phyloP scores from a whole-genome alignment of 345 rosid species.

The Trapa bicornis region DNA sequence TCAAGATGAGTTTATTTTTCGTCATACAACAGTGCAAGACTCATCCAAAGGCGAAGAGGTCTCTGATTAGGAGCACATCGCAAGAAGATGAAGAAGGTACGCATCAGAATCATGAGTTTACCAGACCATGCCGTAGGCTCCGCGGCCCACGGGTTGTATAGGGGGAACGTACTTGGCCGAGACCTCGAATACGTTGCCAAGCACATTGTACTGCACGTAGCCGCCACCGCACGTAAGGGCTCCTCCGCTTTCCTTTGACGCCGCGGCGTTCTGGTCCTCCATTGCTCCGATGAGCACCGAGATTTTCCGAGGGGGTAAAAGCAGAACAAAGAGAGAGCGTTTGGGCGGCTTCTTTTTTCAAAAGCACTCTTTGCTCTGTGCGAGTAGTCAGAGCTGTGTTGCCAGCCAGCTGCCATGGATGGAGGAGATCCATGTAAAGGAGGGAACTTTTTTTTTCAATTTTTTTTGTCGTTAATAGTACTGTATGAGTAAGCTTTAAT shows the following conservation, averaged over 20 bases:
- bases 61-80: background rate
- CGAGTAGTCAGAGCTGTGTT: no score
- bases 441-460: no score
- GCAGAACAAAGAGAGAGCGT: background rate
- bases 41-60: background rate
- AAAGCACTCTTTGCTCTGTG: background rate
- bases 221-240: constrained; percentile 21
- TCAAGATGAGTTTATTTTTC: background rate
- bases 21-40: background rate
- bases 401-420: no score
- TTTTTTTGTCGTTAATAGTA: no score
- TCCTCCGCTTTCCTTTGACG: constrained; percentile 2
- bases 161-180: constrained; percentile 77
- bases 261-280: constrained; percentile 8
- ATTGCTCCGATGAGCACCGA: background rate
- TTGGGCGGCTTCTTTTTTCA: background rate
- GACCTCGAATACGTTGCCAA: constrained; percentile 56
- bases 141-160: constrained; percentile 67
- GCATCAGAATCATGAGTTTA: constrained; percentile 12
- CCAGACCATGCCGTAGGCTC: constrained; percentile 90
- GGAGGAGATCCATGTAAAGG: no score
- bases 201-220: constrained; percentile 48
- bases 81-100: background rate
- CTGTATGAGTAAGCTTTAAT: no score
- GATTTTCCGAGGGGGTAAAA: background rate